Conservation (phyloP, 2,329 filamentous ascomycete species). For the Sclerotinia spermophila region DNA sequence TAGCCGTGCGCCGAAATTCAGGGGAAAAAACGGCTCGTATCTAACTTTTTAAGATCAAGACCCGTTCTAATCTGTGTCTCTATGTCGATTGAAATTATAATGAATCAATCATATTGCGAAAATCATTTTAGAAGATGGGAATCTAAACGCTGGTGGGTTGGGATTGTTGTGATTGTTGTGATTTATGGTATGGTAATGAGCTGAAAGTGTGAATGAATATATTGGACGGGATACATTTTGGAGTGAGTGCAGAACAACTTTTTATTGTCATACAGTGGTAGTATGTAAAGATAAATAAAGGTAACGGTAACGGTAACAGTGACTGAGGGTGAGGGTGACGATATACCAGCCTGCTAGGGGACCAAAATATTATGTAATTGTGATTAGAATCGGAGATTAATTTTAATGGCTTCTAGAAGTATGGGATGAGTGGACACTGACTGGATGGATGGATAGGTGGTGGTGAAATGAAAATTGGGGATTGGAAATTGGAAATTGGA, state of each 20-base stretch:
- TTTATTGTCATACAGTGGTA: too few species aligned
- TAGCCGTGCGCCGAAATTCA: neutral
- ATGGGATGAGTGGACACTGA: neutral
- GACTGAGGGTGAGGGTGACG: too few species aligned
- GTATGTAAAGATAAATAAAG: too few species aligned
- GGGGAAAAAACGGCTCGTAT: neutral
- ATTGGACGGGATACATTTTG: neutral
- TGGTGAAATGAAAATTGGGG: neutral
- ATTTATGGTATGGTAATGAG: too few species aligned
- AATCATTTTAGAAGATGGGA: neutral
- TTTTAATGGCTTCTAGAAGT: neutral
- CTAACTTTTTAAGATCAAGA: neutral
- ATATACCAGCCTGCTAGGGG: too few species aligned
- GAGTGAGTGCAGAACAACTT: too few species aligned
- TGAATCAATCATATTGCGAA: neutral
- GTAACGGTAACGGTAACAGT: too few species aligned
- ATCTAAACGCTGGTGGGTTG: too few species aligned
- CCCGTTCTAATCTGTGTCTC: neutral
- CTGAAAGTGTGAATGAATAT: neutral
- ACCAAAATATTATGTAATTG: neutral
- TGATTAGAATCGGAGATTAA: neutral
- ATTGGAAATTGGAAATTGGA: too few species aligned
- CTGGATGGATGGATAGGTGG: neutral
- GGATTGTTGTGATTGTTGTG: too few species aligned
- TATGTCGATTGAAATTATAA: neutral